These are phyloP conservation scores for Aspergillus bridgeri DNA, from an alignment of 495 filamentous ascomycete genomes.

Conservation along the genomic window DNA sequence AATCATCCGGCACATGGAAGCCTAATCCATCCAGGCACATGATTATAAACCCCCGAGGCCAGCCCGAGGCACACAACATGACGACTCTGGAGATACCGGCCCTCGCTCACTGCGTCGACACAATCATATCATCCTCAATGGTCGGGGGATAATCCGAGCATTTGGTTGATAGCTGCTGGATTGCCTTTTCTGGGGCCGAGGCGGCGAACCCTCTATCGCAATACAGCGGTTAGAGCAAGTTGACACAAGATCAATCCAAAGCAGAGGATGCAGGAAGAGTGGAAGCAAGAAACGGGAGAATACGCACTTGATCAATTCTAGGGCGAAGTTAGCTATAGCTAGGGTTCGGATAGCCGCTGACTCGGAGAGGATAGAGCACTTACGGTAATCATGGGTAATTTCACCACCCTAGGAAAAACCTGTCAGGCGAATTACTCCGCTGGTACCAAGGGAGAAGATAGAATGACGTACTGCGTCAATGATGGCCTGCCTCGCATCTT, in stretches of 20 bases:
- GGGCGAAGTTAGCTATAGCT: slow-evolving; percentile 10
- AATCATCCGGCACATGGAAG: neutral
- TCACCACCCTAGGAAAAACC: slow-evolving; percentile 24
- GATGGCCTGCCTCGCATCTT: slow-evolving; percentile 68
- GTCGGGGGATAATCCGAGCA: slow-evolving; percentile 60
- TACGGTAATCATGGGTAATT: slow-evolving; percentile 55
- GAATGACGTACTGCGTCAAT: slow-evolving; percentile 54
- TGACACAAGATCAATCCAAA: neutral
- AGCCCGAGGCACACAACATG: neutral
- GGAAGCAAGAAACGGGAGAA: neutral
- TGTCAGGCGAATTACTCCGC: neutral
- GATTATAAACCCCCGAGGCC: neutral
- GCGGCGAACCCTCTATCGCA: slow-evolving; percentile 68
- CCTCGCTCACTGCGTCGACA: slow-evolving; percentile 33
- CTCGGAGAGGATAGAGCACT: slow-evolving; percentile 19
- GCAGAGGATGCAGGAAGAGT: neutral
- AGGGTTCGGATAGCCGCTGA: neutral
- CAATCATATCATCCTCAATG: slow-evolving; percentile 74
- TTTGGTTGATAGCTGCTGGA: slow-evolving; percentile 65
- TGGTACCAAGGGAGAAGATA: neutral
- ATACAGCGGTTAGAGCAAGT: slow-evolving; percentile 19
- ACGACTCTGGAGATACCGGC: neutral
- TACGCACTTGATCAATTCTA: slow-evolving; percentile 51
- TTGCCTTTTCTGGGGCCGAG: slow-evolving; percentile 61
- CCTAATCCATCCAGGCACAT: neutral